Conservation (phyloP, 805 yeast species). For the Hanseniaspora taiwanica region DNA sequence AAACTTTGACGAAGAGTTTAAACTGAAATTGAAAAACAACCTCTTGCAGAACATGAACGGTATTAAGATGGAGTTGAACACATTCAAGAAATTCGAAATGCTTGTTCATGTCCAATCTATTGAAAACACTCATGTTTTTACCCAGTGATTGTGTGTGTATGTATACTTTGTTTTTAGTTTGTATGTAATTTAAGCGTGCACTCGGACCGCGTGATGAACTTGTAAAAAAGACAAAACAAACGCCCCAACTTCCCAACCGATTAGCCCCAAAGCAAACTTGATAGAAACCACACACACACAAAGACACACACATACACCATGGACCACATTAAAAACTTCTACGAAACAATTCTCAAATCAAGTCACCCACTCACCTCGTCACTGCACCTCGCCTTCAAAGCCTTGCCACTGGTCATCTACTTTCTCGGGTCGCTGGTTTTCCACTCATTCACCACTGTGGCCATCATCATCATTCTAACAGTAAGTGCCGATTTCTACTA, state of each 20-base stretch:
- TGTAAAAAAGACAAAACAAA: too few relatives aligned
- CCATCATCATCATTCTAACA: conserved; percentile 62
- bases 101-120: conserved; percentile 49
- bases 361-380: conserved; percentile 22
- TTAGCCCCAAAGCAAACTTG: too few relatives aligned
- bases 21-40: conserved; percentile 12
- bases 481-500: conserved; percentile 91
- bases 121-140: conserved; percentile 51
- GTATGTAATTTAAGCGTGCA: too few relatives aligned
- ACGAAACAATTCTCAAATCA: conserved; percentile 22
- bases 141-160: too few relatives aligned
- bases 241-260: too few relatives aligned
- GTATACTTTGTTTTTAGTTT: too few relatives aligned
- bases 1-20: conserved; percentile 11
- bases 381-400: conserved; percentile 20
- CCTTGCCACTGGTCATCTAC: conserved; percentile 21
- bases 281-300: too few relatives aligned
- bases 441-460: conserved; percentile 30
- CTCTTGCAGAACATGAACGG: conserved; percentile 11
- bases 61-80: conserved; percentile 53
- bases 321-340: conserved; percentile 21
- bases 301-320: conserved; percentile 6
- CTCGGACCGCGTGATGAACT: too few relatives aligned
- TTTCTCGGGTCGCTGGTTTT: conserved; percentile 11
- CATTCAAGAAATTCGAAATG: conserved; percentile 54